A percentile compares a stretch with the other conserved stretches of the same genome.
These are phyloP conservation scores for Ceratobasidium sp. DNA, from an alignment of 1,284 basidiomycete species.

Conservation along the genomic window DNA sequence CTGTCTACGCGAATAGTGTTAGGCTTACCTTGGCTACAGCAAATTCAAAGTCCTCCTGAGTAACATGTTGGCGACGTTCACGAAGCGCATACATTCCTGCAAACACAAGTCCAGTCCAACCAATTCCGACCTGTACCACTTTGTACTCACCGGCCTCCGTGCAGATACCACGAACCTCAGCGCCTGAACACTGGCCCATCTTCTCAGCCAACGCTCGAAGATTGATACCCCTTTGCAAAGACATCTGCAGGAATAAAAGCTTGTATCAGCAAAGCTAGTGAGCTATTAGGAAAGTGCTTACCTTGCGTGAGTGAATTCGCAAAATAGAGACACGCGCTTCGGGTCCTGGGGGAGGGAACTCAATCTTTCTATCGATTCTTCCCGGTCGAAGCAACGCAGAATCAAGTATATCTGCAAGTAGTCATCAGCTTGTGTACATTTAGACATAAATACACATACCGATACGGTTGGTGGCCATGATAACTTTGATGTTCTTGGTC, in stretches of 20 bases:
- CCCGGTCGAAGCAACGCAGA: constrained; percentile 93
- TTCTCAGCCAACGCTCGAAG: constrained; percentile 94
- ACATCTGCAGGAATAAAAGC: constrained; percentile 70
- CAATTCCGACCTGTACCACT: background rate
- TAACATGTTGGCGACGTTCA: constrained; percentile 94
- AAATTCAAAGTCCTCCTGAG: constrained; percentile 98
- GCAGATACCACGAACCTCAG: constrained; percentile 97
- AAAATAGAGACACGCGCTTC: constrained; percentile 97
- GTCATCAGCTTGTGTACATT: background rate
- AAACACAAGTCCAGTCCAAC: background rate
- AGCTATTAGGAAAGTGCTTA: constrained; percentile 50
- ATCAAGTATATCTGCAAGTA: constrained; percentile 84
- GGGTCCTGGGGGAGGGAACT: constrained; percentile 98
- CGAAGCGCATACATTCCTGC: constrained; percentile 95
- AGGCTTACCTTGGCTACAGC: constrained; percentile 85
- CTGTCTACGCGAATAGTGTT: background rate
- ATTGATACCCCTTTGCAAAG: constrained; percentile 96
- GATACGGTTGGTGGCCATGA: constrained; percentile 71
- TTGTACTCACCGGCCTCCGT: constrained; percentile 85
- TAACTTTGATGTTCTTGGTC: constrained; percentile 94
- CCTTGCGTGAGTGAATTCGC: constrained; percentile 96
- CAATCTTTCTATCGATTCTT: constrained; percentile 98
- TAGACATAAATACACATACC: constrained; percentile 44
- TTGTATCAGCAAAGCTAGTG: background rate
- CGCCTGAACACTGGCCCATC: constrained; percentile 99